Evolutionary conservation across 345 rosid species (phyloP).

Genomic region (Kandelia obovata): DNA sequence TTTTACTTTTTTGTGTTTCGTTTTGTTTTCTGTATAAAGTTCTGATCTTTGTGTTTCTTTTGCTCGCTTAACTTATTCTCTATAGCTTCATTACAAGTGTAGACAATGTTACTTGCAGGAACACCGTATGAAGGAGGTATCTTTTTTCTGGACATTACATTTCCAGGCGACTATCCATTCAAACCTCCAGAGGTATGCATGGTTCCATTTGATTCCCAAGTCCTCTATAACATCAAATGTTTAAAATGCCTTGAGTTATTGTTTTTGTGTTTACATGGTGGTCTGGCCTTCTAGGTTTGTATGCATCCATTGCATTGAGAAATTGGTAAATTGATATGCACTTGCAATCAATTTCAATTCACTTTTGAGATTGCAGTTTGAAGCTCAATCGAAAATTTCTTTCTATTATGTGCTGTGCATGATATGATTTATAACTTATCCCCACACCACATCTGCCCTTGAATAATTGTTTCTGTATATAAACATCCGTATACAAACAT

Average conservation of each 20-base stretch:
- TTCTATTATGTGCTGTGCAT: too few species aligned
- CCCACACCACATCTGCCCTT: too few species aligned
- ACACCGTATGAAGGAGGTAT: conserved; percentile 89
- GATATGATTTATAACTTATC: too few species aligned
- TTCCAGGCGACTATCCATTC: conserved; percentile 85
- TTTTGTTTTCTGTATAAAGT: background rate
- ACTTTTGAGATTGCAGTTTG: background rate
- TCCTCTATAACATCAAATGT: background rate
- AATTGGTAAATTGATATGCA: background rate
- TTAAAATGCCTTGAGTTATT: background rate
- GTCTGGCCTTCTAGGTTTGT: too few species aligned
- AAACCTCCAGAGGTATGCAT: conserved; percentile 76
- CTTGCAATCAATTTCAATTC: background rate
- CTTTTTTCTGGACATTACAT: conserved; percentile 69
- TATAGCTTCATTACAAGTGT: too few species aligned
- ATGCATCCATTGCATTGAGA: background rate
- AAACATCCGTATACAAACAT: too few species aligned
- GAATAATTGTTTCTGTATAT: too few species aligned
- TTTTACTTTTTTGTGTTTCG: background rate
- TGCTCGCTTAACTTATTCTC: background rate
- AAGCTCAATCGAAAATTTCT: background rate
- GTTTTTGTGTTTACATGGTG: background rate
- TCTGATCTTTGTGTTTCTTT: background rate
- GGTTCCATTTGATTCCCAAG: background rate
- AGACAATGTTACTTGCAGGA: conserved; percentile 40